Evolutionary conservation across 1,284 basidiomycete species (phyloP).

Genomic region (Stereum hirsutum): DNA sequence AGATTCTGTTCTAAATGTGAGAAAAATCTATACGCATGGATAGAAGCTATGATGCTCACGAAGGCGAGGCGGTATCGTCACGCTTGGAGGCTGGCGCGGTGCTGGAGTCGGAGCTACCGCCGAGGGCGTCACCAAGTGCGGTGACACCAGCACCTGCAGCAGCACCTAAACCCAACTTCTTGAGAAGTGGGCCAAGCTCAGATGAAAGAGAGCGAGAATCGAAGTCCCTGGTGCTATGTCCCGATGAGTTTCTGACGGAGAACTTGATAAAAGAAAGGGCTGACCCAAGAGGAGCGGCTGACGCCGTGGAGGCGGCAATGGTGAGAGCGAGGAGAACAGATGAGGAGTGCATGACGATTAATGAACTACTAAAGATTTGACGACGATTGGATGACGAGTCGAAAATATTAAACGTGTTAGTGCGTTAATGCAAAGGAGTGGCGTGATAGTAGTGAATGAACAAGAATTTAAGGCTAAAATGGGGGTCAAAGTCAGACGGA

Average conservation of each 20-base stretch:
- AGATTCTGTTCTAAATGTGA: too few species aligned
- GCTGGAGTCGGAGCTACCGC: background rate
- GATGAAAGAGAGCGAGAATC: background rate
- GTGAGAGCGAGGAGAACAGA: background rate
- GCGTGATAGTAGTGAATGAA: background rate
- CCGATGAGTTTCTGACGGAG: too few species aligned
- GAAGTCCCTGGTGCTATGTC: background rate
- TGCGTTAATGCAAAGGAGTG: conserved; percentile 1
- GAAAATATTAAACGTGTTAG: background rate
- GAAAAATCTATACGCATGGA: too few species aligned
- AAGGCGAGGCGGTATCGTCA: background rate
- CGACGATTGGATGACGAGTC: background rate
- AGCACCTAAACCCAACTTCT: background rate
- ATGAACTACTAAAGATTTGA: background rate
- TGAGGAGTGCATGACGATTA: background rate
- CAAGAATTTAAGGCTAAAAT: background rate
- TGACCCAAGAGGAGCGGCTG: background rate
- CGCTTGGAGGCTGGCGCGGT: background rate
- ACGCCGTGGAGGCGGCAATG: background rate
- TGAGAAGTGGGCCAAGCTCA: background rate
- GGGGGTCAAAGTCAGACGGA: background rate
- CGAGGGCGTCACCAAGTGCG: background rate
- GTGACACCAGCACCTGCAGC: background rate
- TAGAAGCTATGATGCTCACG: too few species aligned
- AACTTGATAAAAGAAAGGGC: background rate